phyloP scores from a whole-genome alignment of 192 early-diverging fungal species.

The Mycoemilia scoparia region DNA sequence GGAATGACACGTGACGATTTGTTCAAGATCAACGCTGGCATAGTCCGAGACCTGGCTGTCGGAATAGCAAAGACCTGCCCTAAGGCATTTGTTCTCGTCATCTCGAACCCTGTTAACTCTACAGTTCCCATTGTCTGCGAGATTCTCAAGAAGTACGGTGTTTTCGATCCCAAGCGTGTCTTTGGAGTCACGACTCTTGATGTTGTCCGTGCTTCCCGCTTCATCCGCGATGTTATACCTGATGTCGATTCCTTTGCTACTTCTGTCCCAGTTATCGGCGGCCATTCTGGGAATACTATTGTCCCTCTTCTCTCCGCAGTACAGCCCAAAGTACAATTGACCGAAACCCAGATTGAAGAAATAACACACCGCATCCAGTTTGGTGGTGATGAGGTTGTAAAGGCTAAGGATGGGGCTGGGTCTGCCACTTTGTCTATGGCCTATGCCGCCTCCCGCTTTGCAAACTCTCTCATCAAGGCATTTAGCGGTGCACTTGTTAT shows the following conservation, averaged over 20 bases:
- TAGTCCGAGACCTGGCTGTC: conserved; percentile 66
- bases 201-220: conserved; percentile 82
- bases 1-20: conserved; percentile 98
- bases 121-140: conserved; percentile 92
- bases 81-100: conserved; percentile 67
- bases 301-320: conserved; percentile 73
- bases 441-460: conserved; percentile 69
- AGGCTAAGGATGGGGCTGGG: conserved; percentile 88
- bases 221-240: conserved; percentile 62
- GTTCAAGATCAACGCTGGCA: conserved; percentile 96
- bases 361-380: conserved; percentile 93
- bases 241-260: conserved; percentile 42
- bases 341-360: conserved; percentile 60
- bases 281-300: conserved; percentile 92
- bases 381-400: conserved; percentile 95
- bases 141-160: conserved; percentile 74
- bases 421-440: conserved; percentile 82
- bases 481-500: conserved; percentile 49
- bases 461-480: conserved; percentile 71
- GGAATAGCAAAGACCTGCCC: conserved; percentile 65
- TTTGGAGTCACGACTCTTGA: conserved; percentile 94
- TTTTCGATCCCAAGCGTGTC: conserved; percentile 72
- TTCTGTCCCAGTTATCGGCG: conserved; percentile 73
- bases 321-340: conserved; percentile 43
- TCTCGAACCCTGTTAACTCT: conserved; percentile 97